phyloP scores from a whole-genome alignment of 2,329 filamentous ascomycete genomes.

The Tolypocladium ophioglossoides region DNA sequence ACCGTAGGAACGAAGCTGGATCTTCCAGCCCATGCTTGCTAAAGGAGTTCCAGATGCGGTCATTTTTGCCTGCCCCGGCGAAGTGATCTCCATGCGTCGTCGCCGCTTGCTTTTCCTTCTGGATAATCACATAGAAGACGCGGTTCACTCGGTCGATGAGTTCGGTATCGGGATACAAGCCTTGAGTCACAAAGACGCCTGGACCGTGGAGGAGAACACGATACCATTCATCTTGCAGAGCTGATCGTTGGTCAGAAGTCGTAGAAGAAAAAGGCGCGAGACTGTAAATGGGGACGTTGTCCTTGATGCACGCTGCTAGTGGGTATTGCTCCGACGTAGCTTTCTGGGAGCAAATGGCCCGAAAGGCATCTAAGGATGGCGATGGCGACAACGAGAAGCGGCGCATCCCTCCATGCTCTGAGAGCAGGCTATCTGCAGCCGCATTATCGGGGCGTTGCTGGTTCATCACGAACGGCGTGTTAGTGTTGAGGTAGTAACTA shows the following conservation, averaged over 20 bases:
- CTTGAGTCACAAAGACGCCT: conserved; percentile 47
- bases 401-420: no score
- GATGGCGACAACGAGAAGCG: conserved; percentile 7
- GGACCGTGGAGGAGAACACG: conserved; percentile 44
- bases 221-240: conserved; percentile 51
- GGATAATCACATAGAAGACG: conserved; percentile 38
- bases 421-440: no score
- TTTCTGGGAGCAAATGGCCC: conserved; percentile 30
- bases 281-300: conserved; percentile 47
- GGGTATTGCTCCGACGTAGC: conserved; percentile 31
- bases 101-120: conserved; percentile 23
- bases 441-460: no score
- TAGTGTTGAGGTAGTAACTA: no score
- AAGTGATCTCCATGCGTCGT: conserved; percentile 48
- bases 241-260: conserved; percentile 10
- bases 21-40: conserved; percentile 46
- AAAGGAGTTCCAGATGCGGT: conserved; percentile 57
- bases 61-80: conserved; percentile 42
- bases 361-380: conserved; percentile 31
- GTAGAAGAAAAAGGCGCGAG: conserved; percentile 23
- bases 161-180: conserved; percentile 32
- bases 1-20: conserved; percentile 40
- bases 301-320: conserved; percentile 29
- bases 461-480: no score
- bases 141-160: conserved; percentile 35